Evolutionary conservation across 1,284 basidiomycete species (phyloP).

Genomic region (Ganoderma lucidum): DNA sequence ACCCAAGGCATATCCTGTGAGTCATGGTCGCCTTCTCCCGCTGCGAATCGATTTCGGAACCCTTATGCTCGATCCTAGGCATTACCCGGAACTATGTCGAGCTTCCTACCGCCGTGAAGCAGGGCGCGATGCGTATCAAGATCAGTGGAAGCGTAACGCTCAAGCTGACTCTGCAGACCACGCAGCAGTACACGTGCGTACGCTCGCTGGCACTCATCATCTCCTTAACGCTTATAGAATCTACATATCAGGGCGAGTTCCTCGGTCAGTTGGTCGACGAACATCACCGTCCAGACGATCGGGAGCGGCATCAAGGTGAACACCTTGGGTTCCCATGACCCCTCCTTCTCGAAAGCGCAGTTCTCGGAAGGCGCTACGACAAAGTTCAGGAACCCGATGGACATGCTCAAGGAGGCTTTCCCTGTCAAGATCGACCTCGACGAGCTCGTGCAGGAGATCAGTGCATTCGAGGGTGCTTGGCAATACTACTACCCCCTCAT

Average conservation of each 20-base stretch:
- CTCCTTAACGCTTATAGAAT: slow-evolving; percentile 2
- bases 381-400: slow-evolving; percentile 24
- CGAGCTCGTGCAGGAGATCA: slow-evolving; percentile 38
- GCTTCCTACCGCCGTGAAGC: slow-evolving; percentile 39
- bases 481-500: slow-evolving; percentile 39
- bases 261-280: slow-evolving; percentile 34
- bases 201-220: background rate
- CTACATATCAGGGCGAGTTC: slow-evolving; percentile 32
- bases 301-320: slow-evolving; percentile 32
- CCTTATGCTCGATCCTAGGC: slow-evolving; percentile 29
- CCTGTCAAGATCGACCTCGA: slow-evolving; percentile 34
- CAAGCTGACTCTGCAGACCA: slow-evolving; percentile 34
- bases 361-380: slow-evolving; percentile 20
- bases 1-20: slow-evolving; percentile 39
- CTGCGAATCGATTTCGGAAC: background rate
- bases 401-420: slow-evolving; percentile 30
- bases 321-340: slow-evolving; percentile 30
- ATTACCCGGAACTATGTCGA: slow-evolving; percentile 41
- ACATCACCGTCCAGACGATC: slow-evolving; percentile 30
- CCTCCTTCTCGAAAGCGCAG: slow-evolving; percentile 23
- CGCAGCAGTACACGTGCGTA: slow-evolving; percentile 35
- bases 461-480: slow-evolving; percentile 42
- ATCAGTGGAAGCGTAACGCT: slow-evolving; percentile 40
- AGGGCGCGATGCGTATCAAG: slow-evolving; percentile 39
- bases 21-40: slow-evolving; percentile 12